phyloP scores from a whole-genome alignment of 345 rosid species.

The Anacardium occidentale region DNA sequence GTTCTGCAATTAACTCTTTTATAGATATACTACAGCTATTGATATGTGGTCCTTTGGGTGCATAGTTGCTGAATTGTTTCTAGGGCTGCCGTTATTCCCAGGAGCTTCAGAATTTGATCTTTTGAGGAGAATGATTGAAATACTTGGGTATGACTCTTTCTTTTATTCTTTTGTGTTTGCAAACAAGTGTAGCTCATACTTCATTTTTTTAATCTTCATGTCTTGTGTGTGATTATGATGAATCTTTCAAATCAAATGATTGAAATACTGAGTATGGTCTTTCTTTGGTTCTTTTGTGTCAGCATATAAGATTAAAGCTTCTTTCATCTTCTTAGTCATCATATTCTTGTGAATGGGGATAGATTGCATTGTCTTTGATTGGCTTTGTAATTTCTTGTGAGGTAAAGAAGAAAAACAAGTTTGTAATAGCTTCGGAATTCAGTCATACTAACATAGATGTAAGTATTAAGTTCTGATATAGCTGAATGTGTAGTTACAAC shows the following conservation, averaged over 20 bases:
- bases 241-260: slow-evolving; percentile 85
- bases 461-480: no score
- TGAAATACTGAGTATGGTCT: slow-evolving; percentile 70
- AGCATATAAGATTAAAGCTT: not conserved
- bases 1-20: slow-evolving; percentile 44
- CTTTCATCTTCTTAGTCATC: not conserved
- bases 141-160: slow-evolving; percentile 68
- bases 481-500: not conserved
- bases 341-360: not conserved
- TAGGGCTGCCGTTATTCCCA: slow-evolving; percentile 95
- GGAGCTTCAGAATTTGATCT: slow-evolving; percentile 99
- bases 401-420: not conserved
- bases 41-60: slow-evolving; percentile 99
- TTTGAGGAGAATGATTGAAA: slow-evolving; percentile 82
- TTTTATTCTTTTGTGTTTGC: not conserved
- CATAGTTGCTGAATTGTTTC: slow-evolving; percentile 95
- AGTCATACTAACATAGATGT: not conserved
- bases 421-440: no score
- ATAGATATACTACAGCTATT: slow-evolving; percentile 90
- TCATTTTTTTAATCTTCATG: not conserved
- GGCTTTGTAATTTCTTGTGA: not conserved
- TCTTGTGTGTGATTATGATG: not conserved
- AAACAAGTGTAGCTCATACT: not conserved
- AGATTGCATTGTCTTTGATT: slow-evolving; percentile 36
- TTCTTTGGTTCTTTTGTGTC: not conserved